These are phyloP conservation scores for Penicillium paxilli DNA, from an alignment of 495 filamentous ascomycete genomes.

Conservation along the genomic window DNA sequence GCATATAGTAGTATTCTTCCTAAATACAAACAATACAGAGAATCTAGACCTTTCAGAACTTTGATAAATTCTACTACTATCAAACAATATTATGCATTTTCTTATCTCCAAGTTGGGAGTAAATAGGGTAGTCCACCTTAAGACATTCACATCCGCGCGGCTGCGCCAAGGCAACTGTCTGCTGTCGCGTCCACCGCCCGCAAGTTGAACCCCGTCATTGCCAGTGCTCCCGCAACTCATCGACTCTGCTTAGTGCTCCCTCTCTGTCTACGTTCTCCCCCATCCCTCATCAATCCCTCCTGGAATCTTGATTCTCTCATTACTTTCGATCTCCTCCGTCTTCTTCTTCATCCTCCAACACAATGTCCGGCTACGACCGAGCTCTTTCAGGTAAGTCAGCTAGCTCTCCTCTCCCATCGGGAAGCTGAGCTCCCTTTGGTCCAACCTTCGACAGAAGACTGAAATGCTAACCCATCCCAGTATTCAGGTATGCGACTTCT, in stretches of 20 bases:
- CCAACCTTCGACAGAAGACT: conserved; percentile 2
- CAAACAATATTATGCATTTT: neutral
- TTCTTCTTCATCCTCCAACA: conserved; percentile 30
- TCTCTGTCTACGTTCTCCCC: conserved; percentile 1
- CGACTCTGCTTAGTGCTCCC: conserved; percentile 12
- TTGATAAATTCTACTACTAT: too few relatives aligned
- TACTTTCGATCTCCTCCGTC: neutral
- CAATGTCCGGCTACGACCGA: conserved; percentile 92
- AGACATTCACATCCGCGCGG: conserved; percentile 10
- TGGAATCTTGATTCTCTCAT: neutral
- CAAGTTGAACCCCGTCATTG: conserved; percentile 26
- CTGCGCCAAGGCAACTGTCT: conserved; percentile 27
- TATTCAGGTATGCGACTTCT: conserved; percentile 28
- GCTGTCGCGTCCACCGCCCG: conserved; percentile 36
- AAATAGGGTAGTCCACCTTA: neutral
- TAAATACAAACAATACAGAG: too few relatives aligned
- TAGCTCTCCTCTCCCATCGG: conserved; percentile 22
- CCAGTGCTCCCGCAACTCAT: conserved; percentile 20
- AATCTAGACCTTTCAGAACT: too few relatives aligned
- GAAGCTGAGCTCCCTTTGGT: conserved; percentile 26
- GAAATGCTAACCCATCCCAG: conserved; percentile 22
- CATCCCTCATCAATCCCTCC: conserved; percentile 5
- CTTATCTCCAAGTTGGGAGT: too few relatives aligned
- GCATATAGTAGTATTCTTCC: too few relatives aligned
- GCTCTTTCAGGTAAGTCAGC: conserved; percentile 80